Conservation (phyloP, 2,329 filamentous ascomycete genomes). For the Stylonectria norvegica region DNA sequence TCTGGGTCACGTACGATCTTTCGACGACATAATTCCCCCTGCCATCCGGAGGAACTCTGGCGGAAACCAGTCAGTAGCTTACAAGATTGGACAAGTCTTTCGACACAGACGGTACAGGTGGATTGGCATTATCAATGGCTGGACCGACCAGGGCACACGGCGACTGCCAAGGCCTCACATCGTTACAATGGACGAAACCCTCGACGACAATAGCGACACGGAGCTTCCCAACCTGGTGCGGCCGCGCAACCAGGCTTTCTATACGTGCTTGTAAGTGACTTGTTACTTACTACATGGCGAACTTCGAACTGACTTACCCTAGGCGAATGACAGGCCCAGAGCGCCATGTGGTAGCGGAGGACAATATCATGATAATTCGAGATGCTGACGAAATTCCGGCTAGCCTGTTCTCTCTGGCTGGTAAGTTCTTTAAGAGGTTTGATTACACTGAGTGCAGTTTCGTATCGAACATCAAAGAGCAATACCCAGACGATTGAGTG, state of each 20-base stretch:
- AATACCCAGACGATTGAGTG: slow-evolving; percentile 85
- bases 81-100: slow-evolving; percentile 79
- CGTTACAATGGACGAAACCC: slow-evolving; percentile 25
- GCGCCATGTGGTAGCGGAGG: slow-evolving; percentile 52
- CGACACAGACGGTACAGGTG: slow-evolving; percentile 77
- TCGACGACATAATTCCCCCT: slow-evolving; percentile 41
- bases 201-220: slow-evolving; percentile 26
- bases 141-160: slow-evolving; percentile 55
- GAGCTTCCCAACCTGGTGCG: slow-evolving; percentile 26
- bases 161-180: slow-evolving; percentile 26
- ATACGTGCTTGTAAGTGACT: slow-evolving; percentile 71
- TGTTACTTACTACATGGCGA: background rate
- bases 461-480: slow-evolving; percentile 74
- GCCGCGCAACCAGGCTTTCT: slow-evolving; percentile 58
- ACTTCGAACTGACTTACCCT: slow-evolving; percentile 5
- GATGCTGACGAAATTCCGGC: slow-evolving; percentile 47
- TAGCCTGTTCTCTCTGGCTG: slow-evolving; percentile 65
- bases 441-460: slow-evolving; percentile 65
- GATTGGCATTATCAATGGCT: slow-evolving; percentile 81
- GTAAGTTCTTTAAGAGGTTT: slow-evolving; percentile 86
- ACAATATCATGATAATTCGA: slow-evolving; percentile 68
- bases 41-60: slow-evolving; percentile 27
- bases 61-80: slow-evolving; percentile 36
- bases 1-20: slow-evolving; percentile 37
- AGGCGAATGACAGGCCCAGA: slow-evolving; percentile 34